phyloP scores from a whole-genome alignment of 371 early-diverging fungal genomes.

The Lichtheimia hyalospora region DNA sequence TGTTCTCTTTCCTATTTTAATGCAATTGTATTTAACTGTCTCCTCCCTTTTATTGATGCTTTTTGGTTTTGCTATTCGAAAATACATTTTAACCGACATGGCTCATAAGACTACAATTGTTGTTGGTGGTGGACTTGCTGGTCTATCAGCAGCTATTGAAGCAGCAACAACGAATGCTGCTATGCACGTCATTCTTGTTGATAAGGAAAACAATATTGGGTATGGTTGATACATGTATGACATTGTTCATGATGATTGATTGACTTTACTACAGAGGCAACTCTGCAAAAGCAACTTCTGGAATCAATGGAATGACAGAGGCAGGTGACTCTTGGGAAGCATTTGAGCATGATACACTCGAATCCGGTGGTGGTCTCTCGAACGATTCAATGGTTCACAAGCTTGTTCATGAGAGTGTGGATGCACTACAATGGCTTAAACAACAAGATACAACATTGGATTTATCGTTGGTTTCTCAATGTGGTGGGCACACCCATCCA shows the following conservation, averaged over 20 bases:
- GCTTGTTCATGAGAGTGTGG: conserved; percentile 61
- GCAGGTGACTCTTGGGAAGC: conserved; percentile 62
- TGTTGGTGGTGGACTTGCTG: conserved; percentile 82
- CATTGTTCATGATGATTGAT: not conserved
- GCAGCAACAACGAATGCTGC: conserved; percentile 56
- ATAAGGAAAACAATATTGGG: conserved; percentile 75
- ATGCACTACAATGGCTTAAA: conserved; percentile 74
- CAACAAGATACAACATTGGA: conserved; percentile 40
- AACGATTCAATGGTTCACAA: conserved; percentile 56
- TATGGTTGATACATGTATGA: conserved; percentile 6
- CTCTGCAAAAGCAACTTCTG: conserved; percentile 82
- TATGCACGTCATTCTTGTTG: conserved; percentile 67
- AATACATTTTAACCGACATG: conserved; percentile 1
- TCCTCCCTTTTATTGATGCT: conserved; percentile 1
- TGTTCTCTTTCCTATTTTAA: conserved; percentile 14
- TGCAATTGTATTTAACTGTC: conserved; percentile 9
- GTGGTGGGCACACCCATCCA: conserved; percentile 70
- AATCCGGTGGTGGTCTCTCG: conserved; percentile 70
- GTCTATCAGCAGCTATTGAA: conserved; percentile 78
- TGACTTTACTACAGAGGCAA: conserved; percentile 52
- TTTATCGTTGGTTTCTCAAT: conserved; percentile 69
- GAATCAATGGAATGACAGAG: conserved; percentile 81
- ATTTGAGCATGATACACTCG: conserved; percentile 72
- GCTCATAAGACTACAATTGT: conserved; percentile 39
- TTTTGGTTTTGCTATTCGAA: not conserved